phyloP scores from a whole-genome alignment of 2,329 filamentous ascomycete species.

The Penicillium sp. region DNA sequence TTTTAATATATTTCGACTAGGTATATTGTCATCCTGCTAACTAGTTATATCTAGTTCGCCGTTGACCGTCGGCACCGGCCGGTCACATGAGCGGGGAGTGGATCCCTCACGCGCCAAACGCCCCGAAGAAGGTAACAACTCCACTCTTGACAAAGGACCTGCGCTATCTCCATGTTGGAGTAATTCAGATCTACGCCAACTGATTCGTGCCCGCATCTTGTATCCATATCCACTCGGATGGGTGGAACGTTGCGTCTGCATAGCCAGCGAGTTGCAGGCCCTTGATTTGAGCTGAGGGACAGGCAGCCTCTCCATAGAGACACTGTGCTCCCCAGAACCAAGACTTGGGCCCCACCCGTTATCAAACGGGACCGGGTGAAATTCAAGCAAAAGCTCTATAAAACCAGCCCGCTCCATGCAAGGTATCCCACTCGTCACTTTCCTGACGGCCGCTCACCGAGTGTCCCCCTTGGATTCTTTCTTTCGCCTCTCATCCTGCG shows the following conservation, averaged over 20 bases:
- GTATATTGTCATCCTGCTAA: background rate
- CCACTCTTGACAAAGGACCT: background rate
- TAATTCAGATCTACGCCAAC: background rate
- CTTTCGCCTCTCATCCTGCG: background rate
- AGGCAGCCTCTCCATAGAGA: background rate
- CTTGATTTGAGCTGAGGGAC: background rate
- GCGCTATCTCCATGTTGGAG: background rate
- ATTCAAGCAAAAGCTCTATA: background rate
- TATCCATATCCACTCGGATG: background rate
- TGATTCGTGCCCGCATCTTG: slow-evolving; percentile 3
- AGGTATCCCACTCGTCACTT: background rate
- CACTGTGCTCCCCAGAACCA: background rate
- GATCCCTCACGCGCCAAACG: background rate
- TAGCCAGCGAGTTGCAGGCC: background rate
- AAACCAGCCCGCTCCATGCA: background rate
- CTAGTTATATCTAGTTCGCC: background rate
- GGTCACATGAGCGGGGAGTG: slow-evolving; percentile 4
- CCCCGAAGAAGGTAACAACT: background rate
- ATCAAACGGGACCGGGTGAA: background rate
- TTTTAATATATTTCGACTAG: no score
- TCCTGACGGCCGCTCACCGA: background rate
- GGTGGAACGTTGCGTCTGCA: background rate
- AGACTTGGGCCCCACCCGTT: background rate
- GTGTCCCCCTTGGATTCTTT: background rate
- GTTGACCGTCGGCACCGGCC: background rate